Percentiles rank a stretch among this genome's conserved stretches.
phyloP scores from a whole-genome alignment of 2,329 filamentous ascomycete species.

The Epichloe baconii region DNA sequence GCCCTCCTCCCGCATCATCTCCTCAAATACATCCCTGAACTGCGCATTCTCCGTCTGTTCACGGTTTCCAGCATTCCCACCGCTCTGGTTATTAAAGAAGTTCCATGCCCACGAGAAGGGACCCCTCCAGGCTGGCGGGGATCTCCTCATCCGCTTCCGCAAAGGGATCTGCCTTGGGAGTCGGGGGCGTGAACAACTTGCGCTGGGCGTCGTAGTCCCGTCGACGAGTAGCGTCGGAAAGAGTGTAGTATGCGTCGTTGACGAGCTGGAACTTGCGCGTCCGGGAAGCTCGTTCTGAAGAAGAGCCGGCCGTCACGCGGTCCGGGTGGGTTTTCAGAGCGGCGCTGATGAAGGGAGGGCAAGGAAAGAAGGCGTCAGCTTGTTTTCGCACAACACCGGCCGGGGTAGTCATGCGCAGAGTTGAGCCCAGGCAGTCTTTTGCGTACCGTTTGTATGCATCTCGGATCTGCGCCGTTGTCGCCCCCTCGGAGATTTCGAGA shows the following conservation, averaged over 20 bases:
- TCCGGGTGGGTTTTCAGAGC: constrained; percentile 91
- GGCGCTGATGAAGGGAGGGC: constrained; percentile 36
- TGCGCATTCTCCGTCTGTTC: constrained; percentile 59
- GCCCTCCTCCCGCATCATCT: constrained; percentile 79
- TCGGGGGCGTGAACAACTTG: constrained; percentile 16
- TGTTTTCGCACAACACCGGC: too few species aligned
- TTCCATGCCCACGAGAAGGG: constrained; percentile 70
- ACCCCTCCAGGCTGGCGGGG: constrained; percentile 29
- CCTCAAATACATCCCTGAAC: constrained; percentile 77
- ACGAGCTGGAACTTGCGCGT: constrained; percentile 86
- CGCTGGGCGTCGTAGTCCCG: constrained; percentile 70
- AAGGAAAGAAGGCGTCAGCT: too few species aligned
- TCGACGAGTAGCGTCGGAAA: constrained; percentile 66
- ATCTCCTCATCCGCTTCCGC: constrained; percentile 30
- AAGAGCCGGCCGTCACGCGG: constrained; percentile 70
- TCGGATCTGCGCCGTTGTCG: constrained; percentile 71
- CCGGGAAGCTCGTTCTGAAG: constrained; percentile 66
- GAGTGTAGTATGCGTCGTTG: constrained; percentile 86
- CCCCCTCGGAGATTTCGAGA: constrained; percentile 60
- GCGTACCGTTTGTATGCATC: constrained; percentile 82
- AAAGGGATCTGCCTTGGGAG: constrained; percentile 27
- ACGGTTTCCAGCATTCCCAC: constrained; percentile 18
- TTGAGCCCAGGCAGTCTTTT: background rate
- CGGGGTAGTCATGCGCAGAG: too few species aligned
- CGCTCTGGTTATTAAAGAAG: constrained; percentile 33